These are phyloP conservation scores for Pestalotiopsis sp. DNA, from an alignment of 2,329 filamentous ascomycete species.

Conservation along the genomic window DNA sequence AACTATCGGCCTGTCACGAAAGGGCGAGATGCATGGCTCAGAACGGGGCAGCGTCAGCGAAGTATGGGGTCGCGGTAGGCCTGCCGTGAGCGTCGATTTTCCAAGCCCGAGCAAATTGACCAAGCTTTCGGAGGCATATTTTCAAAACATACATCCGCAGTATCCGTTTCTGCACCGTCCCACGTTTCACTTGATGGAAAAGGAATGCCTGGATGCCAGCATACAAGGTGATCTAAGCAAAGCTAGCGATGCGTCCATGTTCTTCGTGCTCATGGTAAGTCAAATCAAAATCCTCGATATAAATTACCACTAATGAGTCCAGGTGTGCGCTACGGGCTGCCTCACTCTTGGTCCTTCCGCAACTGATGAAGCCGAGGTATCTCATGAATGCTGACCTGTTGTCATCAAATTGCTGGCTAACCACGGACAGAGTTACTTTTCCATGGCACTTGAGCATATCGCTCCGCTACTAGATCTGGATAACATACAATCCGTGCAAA, in stretches of 20 bases:
- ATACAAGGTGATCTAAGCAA: background rate
- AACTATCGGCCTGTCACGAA: conserved; percentile 19
- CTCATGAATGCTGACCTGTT: background rate
- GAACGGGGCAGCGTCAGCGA: conserved; percentile 7
- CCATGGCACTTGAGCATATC: conserved; percentile 6
- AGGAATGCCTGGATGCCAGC: conserved; percentile 19
- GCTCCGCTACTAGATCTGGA: conserved; percentile 18
- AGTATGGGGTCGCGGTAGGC: background rate
- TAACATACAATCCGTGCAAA: conserved; percentile 35
- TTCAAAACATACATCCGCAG: conserved; percentile 38
- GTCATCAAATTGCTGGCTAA: background rate
- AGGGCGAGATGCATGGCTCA: conserved; percentile 13
- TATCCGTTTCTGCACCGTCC: conserved; percentile 39
- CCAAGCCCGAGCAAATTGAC: conserved; percentile 1
- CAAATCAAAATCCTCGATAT: background rate
- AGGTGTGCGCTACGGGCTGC: conserved; percentile 29
- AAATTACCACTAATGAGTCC: background rate
- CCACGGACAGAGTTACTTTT: conserved; percentile 4
- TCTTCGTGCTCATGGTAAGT: conserved; percentile 26
- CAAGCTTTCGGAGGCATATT: conserved; percentile 30
- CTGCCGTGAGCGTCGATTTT: background rate
- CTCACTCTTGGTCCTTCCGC: conserved; percentile 15
- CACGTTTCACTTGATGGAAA: conserved; percentile 35
- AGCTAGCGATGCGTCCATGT: conserved; percentile 17
- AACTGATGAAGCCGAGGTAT: conserved; percentile 11